Conservation (phyloP, 2,329 filamentous ascomycete genomes). For the Penicillium decumbens region DNA sequence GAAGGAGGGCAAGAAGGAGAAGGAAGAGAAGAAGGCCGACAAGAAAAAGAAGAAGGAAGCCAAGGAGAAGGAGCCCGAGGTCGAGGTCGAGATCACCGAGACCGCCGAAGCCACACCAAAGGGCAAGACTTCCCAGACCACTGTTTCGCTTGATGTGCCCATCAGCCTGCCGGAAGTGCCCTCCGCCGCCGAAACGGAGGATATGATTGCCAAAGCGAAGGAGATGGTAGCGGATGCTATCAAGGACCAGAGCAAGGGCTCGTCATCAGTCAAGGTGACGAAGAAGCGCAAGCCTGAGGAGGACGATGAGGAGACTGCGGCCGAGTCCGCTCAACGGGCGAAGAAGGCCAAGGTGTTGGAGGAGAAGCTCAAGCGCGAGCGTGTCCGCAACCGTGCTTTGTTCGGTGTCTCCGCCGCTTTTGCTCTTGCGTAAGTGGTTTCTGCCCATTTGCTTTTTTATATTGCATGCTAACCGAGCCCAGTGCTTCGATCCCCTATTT, state of each 20-base stretch:
- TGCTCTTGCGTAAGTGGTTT: slow-evolving; percentile 76
- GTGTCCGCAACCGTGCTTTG: slow-evolving; percentile 77
- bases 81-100: slow-evolving; percentile 63
- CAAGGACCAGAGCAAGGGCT: slow-evolving; percentile 38
- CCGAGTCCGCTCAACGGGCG: slow-evolving; percentile 44
- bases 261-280: slow-evolving; percentile 34
- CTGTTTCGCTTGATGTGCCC: slow-evolving; percentile 72
- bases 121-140: slow-evolving; percentile 64
- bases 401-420: slow-evolving; percentile 82
- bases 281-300: slow-evolving; percentile 73
- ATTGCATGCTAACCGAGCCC: slow-evolving; percentile 17
- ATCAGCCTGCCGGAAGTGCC: slow-evolving; percentile 62
- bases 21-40: slow-evolving; percentile 49
- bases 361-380: slow-evolving; percentile 76
- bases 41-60: slow-evolving; percentile 48
- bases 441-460: neutral
- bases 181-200: slow-evolving; percentile 69
- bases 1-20: slow-evolving; percentile 35
- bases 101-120: slow-evolving; percentile 54
- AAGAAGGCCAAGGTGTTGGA: slow-evolving; percentile 71
- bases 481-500: slow-evolving; percentile 48
- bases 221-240: slow-evolving; percentile 77
- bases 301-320: slow-evolving; percentile 40
- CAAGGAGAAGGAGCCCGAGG: slow-evolving; percentile 29
- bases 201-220: slow-evolving; percentile 81